phyloP scores from a whole-genome alignment of 148 eudicot species.

The Limonium bicolor region DNA sequence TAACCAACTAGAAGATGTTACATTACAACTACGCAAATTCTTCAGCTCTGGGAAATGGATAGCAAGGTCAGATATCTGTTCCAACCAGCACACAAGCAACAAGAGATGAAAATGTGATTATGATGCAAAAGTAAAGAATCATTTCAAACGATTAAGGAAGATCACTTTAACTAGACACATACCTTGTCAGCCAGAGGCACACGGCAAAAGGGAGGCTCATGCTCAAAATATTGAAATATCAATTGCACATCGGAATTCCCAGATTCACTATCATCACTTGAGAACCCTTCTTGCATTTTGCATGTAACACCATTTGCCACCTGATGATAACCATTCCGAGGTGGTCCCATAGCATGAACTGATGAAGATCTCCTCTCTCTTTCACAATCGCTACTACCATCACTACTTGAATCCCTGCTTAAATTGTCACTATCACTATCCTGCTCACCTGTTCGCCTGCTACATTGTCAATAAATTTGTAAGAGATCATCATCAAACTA shows the following conservation, averaged over 20 bases:
- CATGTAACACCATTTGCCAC: conserved; percentile 15
- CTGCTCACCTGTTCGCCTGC: conserved; percentile 51
- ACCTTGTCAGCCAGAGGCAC: conserved; percentile 88
- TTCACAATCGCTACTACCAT: conserved; percentile 70
- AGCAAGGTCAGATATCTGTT: conserved; percentile 61
- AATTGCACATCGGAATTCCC: conserved; percentile 29
- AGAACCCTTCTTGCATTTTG: conserved; percentile 52
- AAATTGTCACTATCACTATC: conserved; percentile 54
- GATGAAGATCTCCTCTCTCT: conserved; percentile 33
- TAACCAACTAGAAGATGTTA: conserved; percentile 63
- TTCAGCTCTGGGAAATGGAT: conserved; percentile 43
- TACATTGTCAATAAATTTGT: too few species aligned
- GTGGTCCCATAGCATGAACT: conserved; percentile 15
- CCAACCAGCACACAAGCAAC: conserved; percentile 5
- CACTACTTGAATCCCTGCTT: conserved; percentile 75
- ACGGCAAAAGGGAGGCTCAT: conserved; percentile 52
- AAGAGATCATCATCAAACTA: too few species aligned
- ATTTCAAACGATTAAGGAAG: conserved; percentile 2
- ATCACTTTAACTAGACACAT: background rate
- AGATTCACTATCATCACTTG: conserved; percentile 72
- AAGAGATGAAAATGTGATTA: background rate
- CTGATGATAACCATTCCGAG: conserved; percentile 15
- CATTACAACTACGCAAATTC: conserved; percentile 65
- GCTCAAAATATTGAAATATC: conserved; percentile 62
- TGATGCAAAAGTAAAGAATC: background rate